Percentiles rank a stretch among this genome's conserved stretches.
Evolutionary conservation across 805 yeast genomes (phyloP).

Genomic region (Lipomyces orientalis): DNA sequence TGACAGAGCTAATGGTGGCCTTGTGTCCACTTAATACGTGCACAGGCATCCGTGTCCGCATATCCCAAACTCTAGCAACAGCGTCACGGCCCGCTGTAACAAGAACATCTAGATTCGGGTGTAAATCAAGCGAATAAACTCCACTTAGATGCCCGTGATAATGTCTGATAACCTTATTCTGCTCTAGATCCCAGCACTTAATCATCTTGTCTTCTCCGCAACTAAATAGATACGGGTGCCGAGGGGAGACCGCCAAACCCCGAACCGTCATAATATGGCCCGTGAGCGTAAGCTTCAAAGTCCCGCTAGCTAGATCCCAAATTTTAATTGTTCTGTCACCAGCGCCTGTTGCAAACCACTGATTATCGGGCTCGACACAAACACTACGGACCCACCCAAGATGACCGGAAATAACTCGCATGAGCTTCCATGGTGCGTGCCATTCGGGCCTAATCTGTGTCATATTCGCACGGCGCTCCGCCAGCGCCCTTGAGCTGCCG

Average conservation of each 20-base stretch:
- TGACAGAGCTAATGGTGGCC: slow-evolving; percentile 71
- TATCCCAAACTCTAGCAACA: slow-evolving; percentile 90
- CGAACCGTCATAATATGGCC: slow-evolving; percentile 93
- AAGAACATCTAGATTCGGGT: slow-evolving; percentile 82
- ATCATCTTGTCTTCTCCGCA: slow-evolving; percentile 93
- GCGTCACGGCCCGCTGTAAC: slow-evolving; percentile 91
- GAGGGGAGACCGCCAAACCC: slow-evolving; percentile 69
- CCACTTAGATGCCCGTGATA: slow-evolving; percentile 96
- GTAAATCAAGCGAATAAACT: slow-evolving; percentile 80
- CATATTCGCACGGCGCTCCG: slow-evolving; percentile 32
- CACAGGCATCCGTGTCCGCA: slow-evolving; percentile 75
- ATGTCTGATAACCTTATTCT: slow-evolving; percentile 77
- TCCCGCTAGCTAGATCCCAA: slow-evolving; percentile 84
- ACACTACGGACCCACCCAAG: slow-evolving; percentile 90
- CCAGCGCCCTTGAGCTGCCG: slow-evolving; percentile 23
- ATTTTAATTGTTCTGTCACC: slow-evolving; percentile 85
- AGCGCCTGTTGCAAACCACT: slow-evolving; percentile 92
- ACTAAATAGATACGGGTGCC: slow-evolving; percentile 87
- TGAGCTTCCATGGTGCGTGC: slow-evolving; percentile 75
- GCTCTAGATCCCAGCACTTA: slow-evolving; percentile 95
- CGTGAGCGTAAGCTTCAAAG: slow-evolving; percentile 73
- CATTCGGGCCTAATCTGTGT: slow-evolving; percentile 42
- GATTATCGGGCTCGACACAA: slow-evolving; percentile 81
- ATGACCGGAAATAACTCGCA: slow-evolving; percentile 83
- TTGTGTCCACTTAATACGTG: slow-evolving; percentile 84